These are phyloP conservation scores for Knufia fluminis DNA, from an alignment of 2,329 filamentous ascomycete species.

Conservation along the genomic window DNA sequence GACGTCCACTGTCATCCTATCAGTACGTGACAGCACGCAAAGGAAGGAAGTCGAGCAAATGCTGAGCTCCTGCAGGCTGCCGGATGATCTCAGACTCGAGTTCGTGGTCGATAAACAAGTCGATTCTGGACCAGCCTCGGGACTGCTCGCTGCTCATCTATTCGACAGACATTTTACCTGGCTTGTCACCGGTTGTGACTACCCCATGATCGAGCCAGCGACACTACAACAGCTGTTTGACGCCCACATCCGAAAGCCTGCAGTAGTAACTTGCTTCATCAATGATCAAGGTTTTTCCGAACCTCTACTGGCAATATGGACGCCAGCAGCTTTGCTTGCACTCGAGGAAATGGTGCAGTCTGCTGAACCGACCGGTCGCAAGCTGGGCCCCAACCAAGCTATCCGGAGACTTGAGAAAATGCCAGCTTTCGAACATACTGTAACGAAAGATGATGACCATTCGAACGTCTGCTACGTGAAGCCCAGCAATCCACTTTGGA, in stretches of 20 bases:
- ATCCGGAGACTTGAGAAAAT: not conserved
- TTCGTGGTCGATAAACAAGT: conserved; percentile 9
- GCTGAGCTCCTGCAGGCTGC: conserved; percentile 15
- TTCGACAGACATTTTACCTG: conserved; percentile 23
- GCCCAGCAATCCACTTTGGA: not conserved
- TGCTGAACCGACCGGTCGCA: not conserved
- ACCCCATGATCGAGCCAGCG: conserved; percentile 25
- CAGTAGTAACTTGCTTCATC: conserved; percentile 29
- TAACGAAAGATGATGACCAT: not conserved
- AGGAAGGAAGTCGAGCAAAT: conserved; percentile 23
- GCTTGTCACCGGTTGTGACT: conserved; percentile 30
- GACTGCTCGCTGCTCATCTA: conserved; percentile 27
- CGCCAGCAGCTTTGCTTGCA: conserved; percentile 23
- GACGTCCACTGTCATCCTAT: not conserved
- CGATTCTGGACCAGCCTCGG: conserved; percentile 23
- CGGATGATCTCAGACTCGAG: conserved; percentile 9
- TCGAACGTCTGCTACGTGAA: not conserved
- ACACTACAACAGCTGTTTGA: conserved; percentile 25
- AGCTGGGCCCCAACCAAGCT: not conserved
- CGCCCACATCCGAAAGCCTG: conserved; percentile 14
- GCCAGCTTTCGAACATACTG: not conserved
- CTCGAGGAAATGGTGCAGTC: not conserved
- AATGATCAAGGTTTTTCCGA: conserved; percentile 26
- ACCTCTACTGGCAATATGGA: conserved; percentile 32
- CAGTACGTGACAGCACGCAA: conserved; percentile 1